Base-by-base conservation (phyloP, 768 basidiomycete genomes). In the Tricholoma flavovirens region DNA sequence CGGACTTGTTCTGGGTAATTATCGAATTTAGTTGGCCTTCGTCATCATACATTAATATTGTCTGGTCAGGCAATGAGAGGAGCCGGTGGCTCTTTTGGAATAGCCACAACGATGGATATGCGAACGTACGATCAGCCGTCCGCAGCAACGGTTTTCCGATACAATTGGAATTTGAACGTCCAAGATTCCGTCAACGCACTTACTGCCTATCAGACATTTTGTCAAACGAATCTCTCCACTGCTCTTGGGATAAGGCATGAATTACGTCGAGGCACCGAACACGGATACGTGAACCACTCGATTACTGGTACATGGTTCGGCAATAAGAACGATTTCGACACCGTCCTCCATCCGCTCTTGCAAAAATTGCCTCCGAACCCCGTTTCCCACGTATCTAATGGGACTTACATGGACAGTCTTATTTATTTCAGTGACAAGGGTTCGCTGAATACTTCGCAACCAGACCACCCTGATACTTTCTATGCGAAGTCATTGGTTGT, bases 61-160 rank as follows among this genome's bases (percentile, higher is more conserved):
- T 51, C 56, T 53, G 9, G 11, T 10, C 35, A 77, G 76, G 75
- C 72, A 1, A 66, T 78, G 19, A 64, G 73, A 1, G 77, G 77
- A 2, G 67, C 77, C 0, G 71, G 70, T 0, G 64, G 67, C 6
- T 76, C 75, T 1, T 75, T 76, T 46, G 77, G 74, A 2, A 72
- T 77, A 29, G 68, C 71, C 29, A 76, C 75, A 7, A 62, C 70
- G 10, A 68, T 74, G 46, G 64, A 65, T 17, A 62, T 73, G 21
- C 62, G 69, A 29, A 77, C 77, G 0, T 71, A 68, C 59, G 59
- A 70, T 0, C 70, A 67, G 1, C 77, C 77, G 1, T 40, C 67
- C 4, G 71, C 71, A 0, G 65, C 67, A 3, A 75, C 69, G 1
- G 62, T 71, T 21, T 75, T 73, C 59, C 19, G 6, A 19, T 42